Conservation (phyloP, 352 stramenopile genomes). For the Globisporangium nunn region DNA sequence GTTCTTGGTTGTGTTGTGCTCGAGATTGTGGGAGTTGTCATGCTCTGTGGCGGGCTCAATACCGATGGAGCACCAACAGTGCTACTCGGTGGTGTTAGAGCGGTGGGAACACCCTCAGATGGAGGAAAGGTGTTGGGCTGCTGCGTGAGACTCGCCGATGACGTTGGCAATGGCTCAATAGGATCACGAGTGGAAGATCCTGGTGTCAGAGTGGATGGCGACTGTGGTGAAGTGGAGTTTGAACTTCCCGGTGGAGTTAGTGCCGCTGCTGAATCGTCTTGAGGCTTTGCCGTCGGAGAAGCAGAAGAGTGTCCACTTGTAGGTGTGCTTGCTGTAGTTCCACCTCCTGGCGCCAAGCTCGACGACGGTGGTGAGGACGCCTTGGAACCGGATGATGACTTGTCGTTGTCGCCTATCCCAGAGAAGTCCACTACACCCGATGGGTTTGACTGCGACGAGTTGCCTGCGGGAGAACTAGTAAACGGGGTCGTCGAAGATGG, state of each 20-base stretch:
- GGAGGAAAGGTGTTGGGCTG: not conserved
- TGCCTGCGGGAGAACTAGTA: not conserved
- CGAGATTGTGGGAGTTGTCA: not conserved
- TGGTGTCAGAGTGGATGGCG: not conserved
- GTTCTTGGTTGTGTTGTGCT: not conserved
- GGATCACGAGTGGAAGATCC: not conserved
- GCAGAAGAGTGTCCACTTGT: not conserved
- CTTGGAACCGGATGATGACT: slow-evolving; percentile 2
- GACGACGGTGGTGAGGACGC: not conserved
- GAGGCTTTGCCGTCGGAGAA: not conserved
- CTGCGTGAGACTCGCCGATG: not conserved
- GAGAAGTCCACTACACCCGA: not conserved
- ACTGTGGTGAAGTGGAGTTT: not conserved
- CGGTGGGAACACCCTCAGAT: not conserved
- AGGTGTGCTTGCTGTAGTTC: not conserved
- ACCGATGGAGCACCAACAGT: not conserved
- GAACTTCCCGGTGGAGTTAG: not conserved
- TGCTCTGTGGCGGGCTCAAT: not conserved
- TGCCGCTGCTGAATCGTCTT: no score
- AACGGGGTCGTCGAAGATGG: not conserved
- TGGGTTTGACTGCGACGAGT: slow-evolving; percentile 4
- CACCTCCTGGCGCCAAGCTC: not conserved
- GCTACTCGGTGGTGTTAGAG: not conserved
- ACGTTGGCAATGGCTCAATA: not conserved
- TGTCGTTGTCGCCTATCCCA: not conserved